Conservation (phyloP, 2,329 filamentous ascomycete genomes). For the Fusarium sp. region DNA sequence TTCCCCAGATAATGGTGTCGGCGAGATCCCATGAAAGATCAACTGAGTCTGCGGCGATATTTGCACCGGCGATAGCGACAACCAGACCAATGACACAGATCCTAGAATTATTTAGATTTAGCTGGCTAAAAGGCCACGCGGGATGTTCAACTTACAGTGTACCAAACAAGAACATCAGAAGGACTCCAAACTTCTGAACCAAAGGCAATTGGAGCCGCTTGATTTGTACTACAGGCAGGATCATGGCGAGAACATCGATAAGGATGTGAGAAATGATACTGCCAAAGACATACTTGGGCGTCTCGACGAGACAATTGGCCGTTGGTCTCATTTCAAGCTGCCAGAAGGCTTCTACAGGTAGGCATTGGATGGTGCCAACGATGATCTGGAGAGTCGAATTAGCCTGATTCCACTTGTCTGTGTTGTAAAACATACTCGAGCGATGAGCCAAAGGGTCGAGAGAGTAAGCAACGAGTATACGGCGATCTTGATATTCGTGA, state of each 20-base stretch:
- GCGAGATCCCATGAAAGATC: neutral
- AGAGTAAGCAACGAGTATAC: neutral
- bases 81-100: neutral
- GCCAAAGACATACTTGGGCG: neutral
- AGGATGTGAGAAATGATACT: neutral
- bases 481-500: neutral
- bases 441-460: neutral
- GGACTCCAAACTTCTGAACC: neutral
- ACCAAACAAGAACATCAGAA: neutral
- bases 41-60: neutral
- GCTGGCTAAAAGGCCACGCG: too few species aligned
- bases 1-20: neutral
- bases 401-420: too few species aligned
- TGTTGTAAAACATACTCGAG: neutral
- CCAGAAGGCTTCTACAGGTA: neutral
- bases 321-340: neutral
- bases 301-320: neutral
- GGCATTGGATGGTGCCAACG: neutral
- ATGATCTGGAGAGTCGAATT: neutral
- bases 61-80: neutral
- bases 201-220: neutral
- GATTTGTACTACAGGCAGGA: neutral
- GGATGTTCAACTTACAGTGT: neutral
- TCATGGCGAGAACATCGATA: neutral
- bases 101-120: accelerated